Percentiles rank a stretch among this genome's conserved stretches.
These are phyloP conservation scores for Tylopilus sp. DNA, from an alignment of 1,284 basidiomycete genomes.

Conservation along the genomic window DNA sequence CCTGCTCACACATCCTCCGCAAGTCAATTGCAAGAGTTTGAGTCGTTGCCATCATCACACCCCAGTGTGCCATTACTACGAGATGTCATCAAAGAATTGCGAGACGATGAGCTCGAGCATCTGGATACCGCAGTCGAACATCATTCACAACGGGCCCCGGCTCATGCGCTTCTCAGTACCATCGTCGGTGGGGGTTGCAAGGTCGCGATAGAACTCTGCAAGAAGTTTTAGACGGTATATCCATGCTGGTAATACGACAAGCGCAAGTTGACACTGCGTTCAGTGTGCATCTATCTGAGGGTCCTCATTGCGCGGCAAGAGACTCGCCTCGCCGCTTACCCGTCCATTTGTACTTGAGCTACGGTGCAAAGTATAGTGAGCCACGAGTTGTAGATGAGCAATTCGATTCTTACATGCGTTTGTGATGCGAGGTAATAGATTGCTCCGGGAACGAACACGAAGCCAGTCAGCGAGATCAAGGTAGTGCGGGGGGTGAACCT, in stretches of 20 bases:
- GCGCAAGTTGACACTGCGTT: background rate
- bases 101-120: slow-evolving; percentile 94
- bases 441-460: slow-evolving; percentile 45
- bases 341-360: slow-evolving; percentile 49
- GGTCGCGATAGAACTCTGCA: slow-evolving; percentile 85
- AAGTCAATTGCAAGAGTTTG: slow-evolving; percentile 73
- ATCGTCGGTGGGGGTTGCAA: slow-evolving; percentile 84
- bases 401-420: slow-evolving; percentile 34
- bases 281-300: background rate
- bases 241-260: background rate
- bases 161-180: slow-evolving; percentile 84
- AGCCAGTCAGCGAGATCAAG: slow-evolving; percentile 47
- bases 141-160: slow-evolving; percentile 86
- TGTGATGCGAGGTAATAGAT: slow-evolving; percentile 38
- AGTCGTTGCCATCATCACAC: slow-evolving; percentile 58
- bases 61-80: slow-evolving; percentile 76
- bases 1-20: slow-evolving; percentile 6
- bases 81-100: slow-evolving; percentile 77
- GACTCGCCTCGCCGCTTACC: slow-evolving; percentile 44
- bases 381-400: background rate
- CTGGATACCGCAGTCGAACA: slow-evolving; percentile 89
- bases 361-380: slow-evolving; percentile 11
- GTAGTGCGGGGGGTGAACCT: slow-evolving; percentile 65
- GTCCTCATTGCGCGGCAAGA: slow-evolving; percentile 28
- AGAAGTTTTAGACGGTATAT: slow-evolving; percentile 52